phyloP scores from a whole-genome alignment of 2,329 filamentous ascomycete species.

The Fusarium palustre region DNA sequence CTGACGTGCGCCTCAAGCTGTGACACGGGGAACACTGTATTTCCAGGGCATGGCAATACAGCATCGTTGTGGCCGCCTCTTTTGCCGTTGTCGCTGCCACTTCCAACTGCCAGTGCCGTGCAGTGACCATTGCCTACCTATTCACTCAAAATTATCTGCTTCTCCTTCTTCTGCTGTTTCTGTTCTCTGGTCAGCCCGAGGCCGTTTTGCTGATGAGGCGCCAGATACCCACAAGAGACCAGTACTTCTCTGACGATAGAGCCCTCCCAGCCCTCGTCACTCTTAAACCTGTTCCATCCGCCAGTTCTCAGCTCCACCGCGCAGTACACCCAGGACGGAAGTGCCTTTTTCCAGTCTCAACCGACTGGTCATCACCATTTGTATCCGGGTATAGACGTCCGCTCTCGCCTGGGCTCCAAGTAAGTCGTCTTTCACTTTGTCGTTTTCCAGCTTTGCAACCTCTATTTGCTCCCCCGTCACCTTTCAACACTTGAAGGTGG shows the following conservation, averaged over 20 bases:
- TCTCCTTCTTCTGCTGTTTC: conserved; percentile 25
- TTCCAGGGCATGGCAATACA: conserved; percentile 49
- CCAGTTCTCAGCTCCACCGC: conserved; percentile 59
- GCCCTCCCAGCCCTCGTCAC: conserved; percentile 62
- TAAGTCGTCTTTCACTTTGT: conserved; percentile 54
- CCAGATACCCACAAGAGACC: conserved; percentile 68
- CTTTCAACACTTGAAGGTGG: conserved; percentile 8
- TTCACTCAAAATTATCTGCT: conserved; percentile 23
- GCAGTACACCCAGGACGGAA: conserved; percentile 63
- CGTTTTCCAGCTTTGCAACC: neutral
- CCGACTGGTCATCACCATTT: conserved; percentile 56
- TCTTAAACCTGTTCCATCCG: conserved; percentile 65
- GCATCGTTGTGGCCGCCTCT: conserved; percentile 46
- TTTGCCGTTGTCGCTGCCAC: conserved; percentile 44
- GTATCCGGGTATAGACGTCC: conserved; percentile 64
- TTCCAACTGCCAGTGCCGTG: conserved; percentile 40
- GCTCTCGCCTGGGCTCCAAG: conserved; percentile 66
- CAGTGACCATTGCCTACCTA: conserved; percentile 27
- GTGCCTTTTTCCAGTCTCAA: conserved; percentile 62
- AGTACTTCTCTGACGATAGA: conserved; percentile 66
- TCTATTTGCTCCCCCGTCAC: conserved; percentile 12
- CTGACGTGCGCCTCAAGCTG: conserved; percentile 42
- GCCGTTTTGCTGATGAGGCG: conserved; percentile 45
- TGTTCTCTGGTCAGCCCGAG: conserved; percentile 37
- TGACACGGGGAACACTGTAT: conserved; percentile 48